Base-by-base conservation (phyloP, 805 yeast species). In the Yarrowia alimentaria region DNA sequence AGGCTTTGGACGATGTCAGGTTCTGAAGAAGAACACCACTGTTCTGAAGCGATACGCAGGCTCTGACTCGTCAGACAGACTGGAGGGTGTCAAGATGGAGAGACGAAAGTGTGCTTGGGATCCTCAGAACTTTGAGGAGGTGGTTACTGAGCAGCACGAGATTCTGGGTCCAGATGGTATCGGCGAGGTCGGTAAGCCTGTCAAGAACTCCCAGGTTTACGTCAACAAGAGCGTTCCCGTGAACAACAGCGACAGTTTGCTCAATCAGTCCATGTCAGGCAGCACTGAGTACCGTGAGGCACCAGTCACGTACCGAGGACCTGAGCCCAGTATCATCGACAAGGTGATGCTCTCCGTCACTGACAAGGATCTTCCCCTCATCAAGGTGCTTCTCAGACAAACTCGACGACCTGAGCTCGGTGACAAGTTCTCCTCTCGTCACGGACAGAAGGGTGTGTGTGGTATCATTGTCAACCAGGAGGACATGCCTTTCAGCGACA, bases 371-470 rank as follows among this genome's bases (percentile, higher is more conserved):
- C 96, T 90, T 68, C 95, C 96, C 0, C 73, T 93, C 55, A 83
- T 93, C 60, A 93, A 93, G 68, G 98, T 93, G 7, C 72, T 93
- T 51, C 69, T 93, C 55, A 78, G 99, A 65, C 99, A 93, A 65
- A 89, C 97, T 4, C 81, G 99, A 73, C 80, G 98, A 65, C 99
- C 99, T 0, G 99, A 93, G 69, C 72, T 93, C 47, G 99, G 99
- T 57, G 99, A 93, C 64, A 93, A 93, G 68, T 93, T 93, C 63
- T 89, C 97, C 2, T 88, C 96, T 0, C 80, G 99, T 68, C 98
- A 91, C 70, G 99, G 99, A 30, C 99, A 91, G 67, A 91, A 91
- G 74, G 99, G 99, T 79, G 98, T 93, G 22, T 91, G 98, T 73
- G 98, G 99, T 70, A 88, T 93, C 59, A 93, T 91, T 66, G 97